Conservation (phyloP, 768 basidiomycete species). For the Xerocomus brunneocitrinus region DNA sequence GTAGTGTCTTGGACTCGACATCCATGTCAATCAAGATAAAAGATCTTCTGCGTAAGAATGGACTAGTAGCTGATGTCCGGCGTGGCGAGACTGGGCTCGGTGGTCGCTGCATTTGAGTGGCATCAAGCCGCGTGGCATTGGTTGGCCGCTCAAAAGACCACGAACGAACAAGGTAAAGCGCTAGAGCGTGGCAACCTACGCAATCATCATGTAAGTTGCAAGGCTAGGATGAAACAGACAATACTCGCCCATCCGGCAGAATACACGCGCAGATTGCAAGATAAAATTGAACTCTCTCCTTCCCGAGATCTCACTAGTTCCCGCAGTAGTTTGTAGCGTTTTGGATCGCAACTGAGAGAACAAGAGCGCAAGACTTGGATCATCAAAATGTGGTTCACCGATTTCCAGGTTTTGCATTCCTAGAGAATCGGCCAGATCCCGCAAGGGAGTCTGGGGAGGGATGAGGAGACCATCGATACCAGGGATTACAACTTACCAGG, state of each 20-base stretch:
- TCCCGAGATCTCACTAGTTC: constrained; percentile 86
- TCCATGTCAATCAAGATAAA: constrained; percentile 92
- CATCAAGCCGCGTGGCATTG: constrained; percentile 24
- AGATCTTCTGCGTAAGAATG: constrained; percentile 54
- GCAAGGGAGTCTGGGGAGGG: constrained; percentile 60
- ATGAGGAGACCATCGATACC: neutral
- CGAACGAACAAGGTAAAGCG: constrained; percentile 80
- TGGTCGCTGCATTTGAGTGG: constrained; percentile 11
- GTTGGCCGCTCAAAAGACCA: constrained; percentile 91
- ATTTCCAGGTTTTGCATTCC: constrained; percentile 57
- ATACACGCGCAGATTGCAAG: constrained; percentile 87
- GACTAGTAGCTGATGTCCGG: constrained; percentile 45
- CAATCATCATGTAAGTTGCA: constrained; percentile 1
- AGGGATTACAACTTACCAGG: constrained; percentile 50
- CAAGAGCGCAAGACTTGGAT: constrained; percentile 86
- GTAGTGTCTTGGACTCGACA: constrained; percentile 56
- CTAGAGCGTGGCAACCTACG: constrained; percentile 88
- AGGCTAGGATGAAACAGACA: neutral
- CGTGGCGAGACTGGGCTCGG: constrained; percentile 45
- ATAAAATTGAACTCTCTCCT: constrained; percentile 93
- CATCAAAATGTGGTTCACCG: constrained; percentile 86
- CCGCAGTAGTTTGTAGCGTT: constrained; percentile 89
- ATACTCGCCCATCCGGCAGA: constrained; percentile 86
- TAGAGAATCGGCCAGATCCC: constrained; percentile 60
- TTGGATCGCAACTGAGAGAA: constrained; percentile 88